Base-by-base conservation (phyloP, 192 early-diverging fungal genomes). In the Coemansia sp. region DNA sequence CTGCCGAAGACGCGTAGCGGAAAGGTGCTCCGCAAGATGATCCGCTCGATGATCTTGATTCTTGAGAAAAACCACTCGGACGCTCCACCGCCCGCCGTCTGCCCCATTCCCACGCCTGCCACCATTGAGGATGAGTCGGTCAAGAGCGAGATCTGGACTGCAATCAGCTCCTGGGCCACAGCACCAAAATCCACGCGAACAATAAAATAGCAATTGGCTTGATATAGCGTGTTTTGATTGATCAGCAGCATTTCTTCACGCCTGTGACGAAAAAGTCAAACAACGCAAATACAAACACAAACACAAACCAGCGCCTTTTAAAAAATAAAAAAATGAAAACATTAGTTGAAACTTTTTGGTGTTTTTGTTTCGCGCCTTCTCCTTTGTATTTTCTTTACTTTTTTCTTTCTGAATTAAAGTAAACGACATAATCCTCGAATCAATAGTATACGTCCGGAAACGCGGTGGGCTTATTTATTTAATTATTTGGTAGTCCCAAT, bases 1-100 rank as follows among this genome's bases (percentile, higher is more conserved):
- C 62, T 96, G 71, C 94, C 94, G 22, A 96, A 96, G 74, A 96
- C 94, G 3, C 74, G 94, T 16, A 88, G 86, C 26, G 94, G 94
- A 12, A 96, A 96, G 77, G 88, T 95, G 18, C 66, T 95, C 68
- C 81, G 94, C 51, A 82, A 90, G 37, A 90, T 88, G 57, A 86
- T 95, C 45, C 83, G 94, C 15, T 84, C 82, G 63, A 92, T 92
- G 79, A 76, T 88, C 48, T 84, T 87, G 16, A 72, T 82, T 41
- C 89, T 88, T 41, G 15, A 39, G 57, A n/a, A 59, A 37, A 16
- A 9, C 39, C 39, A 32, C 12, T 15, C 12, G n/a, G n/a, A 47
- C 7, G 32, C 57, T 18, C 26, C n/a, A 4, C 57, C 32, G 39
- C 87, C 89, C 63, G 85, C 81, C 22, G 67, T 81, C 18, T 85